Percentiles rank a stretch among this genome's conserved stretches.
Conservation (phyloP, 192 early-diverging fungal genomes). For the Coemansia sp. region DNA sequence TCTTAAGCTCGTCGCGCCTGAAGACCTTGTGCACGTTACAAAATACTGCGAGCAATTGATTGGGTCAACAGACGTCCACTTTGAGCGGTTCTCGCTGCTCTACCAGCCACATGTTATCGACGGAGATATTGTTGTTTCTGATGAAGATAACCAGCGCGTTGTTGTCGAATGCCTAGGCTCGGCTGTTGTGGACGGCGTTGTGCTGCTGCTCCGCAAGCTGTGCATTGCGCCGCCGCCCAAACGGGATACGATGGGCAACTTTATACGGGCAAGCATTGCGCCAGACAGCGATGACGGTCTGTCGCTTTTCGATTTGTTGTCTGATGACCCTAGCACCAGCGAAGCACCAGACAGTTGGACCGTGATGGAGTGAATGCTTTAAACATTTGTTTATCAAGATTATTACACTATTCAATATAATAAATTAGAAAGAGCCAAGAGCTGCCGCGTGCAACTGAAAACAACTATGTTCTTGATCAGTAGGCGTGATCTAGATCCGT, state of each 20-base stretch:
- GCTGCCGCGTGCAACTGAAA: no score
- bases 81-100: conserved; percentile 39
- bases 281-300: not conserved
- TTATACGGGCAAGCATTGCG: not conserved
- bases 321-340: not conserved
- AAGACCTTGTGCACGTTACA: conserved; percentile 23
- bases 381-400: not conserved
- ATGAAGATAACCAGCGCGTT: conserved; percentile 25
- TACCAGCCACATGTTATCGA: conserved; percentile 39
- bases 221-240: not conserved
- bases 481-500: no score
- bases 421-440: not conserved
- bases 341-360: not conserved
- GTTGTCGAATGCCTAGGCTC: conserved; percentile 47
- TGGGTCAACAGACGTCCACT: conserved; percentile 30
- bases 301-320: not conserved
- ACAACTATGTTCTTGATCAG: no score
- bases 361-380: not conserved
- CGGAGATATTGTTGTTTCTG: conserved; percentile 33
- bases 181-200: conserved; percentile 43
- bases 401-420: not conserved
- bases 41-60: conserved; percentile 30
- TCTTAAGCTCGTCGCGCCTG: conserved; percentile 44
- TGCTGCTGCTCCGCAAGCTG: conserved; percentile 25
- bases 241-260: not conserved